Conservation (phyloP, 2,329 filamentous ascomycete genomes). For the Corynespora cassiicola region DNA sequence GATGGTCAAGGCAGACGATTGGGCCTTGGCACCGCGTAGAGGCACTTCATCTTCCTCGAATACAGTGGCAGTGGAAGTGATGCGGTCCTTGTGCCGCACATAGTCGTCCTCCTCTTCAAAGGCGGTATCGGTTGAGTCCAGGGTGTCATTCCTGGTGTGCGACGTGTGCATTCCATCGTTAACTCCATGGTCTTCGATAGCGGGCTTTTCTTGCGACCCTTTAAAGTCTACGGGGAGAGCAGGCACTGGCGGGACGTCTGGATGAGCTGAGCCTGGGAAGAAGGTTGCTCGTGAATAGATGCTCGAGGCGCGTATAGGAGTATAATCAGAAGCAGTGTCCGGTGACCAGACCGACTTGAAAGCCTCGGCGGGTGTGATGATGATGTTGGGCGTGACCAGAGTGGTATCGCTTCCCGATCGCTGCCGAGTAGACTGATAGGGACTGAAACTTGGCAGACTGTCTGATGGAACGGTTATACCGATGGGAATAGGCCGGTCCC, state of each 20-base stretch:
- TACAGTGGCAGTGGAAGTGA: conserved; percentile 67
- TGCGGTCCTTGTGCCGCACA: conserved; percentile 48
- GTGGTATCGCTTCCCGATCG: conserved; percentile 48
- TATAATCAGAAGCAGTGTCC: conserved; percentile 60
- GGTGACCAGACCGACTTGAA: conserved; percentile 66
- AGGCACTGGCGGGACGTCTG: conserved; percentile 59
- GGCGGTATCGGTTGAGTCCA: conserved; percentile 44
- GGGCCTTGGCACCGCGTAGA: conserved; percentile 27
- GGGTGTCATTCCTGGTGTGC: conserved; percentile 37
- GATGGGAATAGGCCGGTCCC: conserved; percentile 75
- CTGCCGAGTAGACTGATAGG: conserved; percentile 33
- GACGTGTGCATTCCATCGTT: conserved; percentile 7
- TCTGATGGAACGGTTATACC: conserved; percentile 71
- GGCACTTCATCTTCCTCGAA: conserved; percentile 71
- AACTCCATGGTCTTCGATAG: conserved; percentile 5
- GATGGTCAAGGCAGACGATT: conserved; percentile 40
- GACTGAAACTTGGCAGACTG: conserved; percentile 49
- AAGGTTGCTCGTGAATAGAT: conserved; percentile 66
- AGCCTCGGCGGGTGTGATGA: conserved; percentile 60
- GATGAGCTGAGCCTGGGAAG: conserved; percentile 38
- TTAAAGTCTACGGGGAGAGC: conserved; percentile 35
- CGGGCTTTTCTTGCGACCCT: conserved; percentile 8
- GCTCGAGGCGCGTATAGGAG: conserved; percentile 61
- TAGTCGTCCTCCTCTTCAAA: conserved; percentile 60
- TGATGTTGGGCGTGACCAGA: conserved; percentile 56